These are phyloP conservation scores for Starmerella sirachaensis DNA, from an alignment of 805 yeast genomes.

Conservation along the genomic window DNA sequence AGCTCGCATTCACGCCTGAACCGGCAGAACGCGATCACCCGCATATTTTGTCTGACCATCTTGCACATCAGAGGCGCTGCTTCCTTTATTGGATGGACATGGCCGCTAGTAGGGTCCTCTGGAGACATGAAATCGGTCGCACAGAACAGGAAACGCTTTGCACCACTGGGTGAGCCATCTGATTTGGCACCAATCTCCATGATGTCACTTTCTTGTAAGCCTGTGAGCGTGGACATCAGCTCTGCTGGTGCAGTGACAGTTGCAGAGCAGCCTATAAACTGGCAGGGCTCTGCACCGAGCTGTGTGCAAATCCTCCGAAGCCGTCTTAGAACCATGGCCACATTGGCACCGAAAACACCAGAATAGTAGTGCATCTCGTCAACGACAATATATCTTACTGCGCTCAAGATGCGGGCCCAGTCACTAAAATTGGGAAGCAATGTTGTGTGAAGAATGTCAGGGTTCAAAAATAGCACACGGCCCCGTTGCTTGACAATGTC, in stretches of 20 bases:
- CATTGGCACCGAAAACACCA: slow-evolving; percentile 90
- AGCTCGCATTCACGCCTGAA: slow-evolving; percentile 78
- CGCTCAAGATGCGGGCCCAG: slow-evolving; percentile 60
- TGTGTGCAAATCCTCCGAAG: slow-evolving; percentile 50
- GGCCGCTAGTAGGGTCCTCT: slow-evolving; percentile 42
- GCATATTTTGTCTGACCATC: slow-evolving; percentile 48
- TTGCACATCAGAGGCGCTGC: slow-evolving; percentile 64
- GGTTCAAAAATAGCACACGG: slow-evolving; percentile 81
- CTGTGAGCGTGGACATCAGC: slow-evolving; percentile 67
- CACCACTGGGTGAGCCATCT: slow-evolving; percentile 86
- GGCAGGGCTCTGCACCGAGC: slow-evolving; percentile 42
- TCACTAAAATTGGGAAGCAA: slow-evolving; percentile 63
- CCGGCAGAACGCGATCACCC: slow-evolving; percentile 84
- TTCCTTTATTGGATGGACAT: slow-evolving; percentile 62
- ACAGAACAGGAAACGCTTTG: slow-evolving; percentile 68
- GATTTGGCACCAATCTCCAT: slow-evolving; percentile 26
- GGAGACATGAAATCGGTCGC: slow-evolving; percentile 64
- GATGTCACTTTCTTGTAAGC: slow-evolving; percentile 30
- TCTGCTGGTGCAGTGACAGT: slow-evolving; percentile 63
- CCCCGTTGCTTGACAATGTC: slow-evolving; percentile 46
- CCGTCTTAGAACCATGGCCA: slow-evolving; percentile 71
- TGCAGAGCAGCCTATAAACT: slow-evolving; percentile 86
- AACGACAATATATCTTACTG: slow-evolving; percentile 62
- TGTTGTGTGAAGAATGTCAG: slow-evolving; percentile 82
- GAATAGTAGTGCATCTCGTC: slow-evolving; percentile 79